Evolutionary conservation across 108 stramenopile species (phyloP).

Genomic region (Stephanodiscus minutulus): DNA sequence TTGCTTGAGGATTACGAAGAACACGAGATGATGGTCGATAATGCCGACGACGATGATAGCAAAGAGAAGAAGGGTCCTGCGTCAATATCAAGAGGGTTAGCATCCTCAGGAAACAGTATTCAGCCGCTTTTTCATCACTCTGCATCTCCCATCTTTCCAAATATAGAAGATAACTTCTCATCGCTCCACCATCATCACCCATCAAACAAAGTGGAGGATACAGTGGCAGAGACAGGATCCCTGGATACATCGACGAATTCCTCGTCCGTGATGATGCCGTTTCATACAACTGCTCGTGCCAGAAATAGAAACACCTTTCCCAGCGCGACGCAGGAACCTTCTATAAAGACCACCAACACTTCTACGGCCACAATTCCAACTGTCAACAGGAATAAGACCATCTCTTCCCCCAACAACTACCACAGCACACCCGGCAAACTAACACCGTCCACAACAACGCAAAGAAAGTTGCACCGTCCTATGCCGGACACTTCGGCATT

Average conservation of each 20-base stretch:
- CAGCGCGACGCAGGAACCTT: background rate
- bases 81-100: background rate
- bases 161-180: background rate
- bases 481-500: constrained; percentile 87
- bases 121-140: constrained; percentile 1
- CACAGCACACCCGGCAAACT: constrained; percentile 14
- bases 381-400: constrained; percentile 15
- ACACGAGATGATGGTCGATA: constrained; percentile 25
- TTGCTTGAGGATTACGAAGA: constrained; percentile 27
- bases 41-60: background rate
- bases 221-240: background rate
- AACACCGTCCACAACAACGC: constrained; percentile 19
- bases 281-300: background rate
- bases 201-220: background rate
- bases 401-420: constrained; percentile 29
- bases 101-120: background rate
- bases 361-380: constrained; percentile 3
- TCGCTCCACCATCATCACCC: background rate
- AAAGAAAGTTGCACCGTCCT: constrained; percentile 54
- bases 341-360: background rate
- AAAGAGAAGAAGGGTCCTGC: background rate
- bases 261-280: background rate
- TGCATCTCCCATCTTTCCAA: constrained; percentile 5
- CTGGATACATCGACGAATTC: background rate
- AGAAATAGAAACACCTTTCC: background rate